Base-by-base conservation (phyloP, 495 filamentous ascomycete genomes). In the Polyplosphaeria fusca region DNA sequence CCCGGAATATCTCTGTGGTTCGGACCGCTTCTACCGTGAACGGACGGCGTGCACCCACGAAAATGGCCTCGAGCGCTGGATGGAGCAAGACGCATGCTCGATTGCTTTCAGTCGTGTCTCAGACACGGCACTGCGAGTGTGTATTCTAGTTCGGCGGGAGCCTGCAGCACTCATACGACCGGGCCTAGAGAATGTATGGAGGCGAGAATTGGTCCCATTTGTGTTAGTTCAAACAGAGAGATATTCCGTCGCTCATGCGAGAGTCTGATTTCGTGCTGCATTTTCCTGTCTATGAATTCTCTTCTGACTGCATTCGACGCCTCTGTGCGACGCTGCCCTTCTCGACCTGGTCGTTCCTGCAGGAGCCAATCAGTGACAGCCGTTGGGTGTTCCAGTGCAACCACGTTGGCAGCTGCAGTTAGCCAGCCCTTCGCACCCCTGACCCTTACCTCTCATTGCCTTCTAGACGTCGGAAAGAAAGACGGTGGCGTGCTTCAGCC, bases 301-400 rank as follows among this genome's bases (percentile, higher is more conserved):
- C n/a, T n/a, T n/a, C n/a, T n/a, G n/a, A n/a, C n/a, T n/a, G n/a
- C n/a, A n/a, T n/a, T n/a, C n/a, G n/a, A n/a, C n/a, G n/a, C n/a
- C n/a, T n/a, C n/a, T n/a, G n/a, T n/a, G n/a, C n/a, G n/a, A n/a
- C n/a, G n/a, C n/a, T n/a, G n/a, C n/a, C n/a, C n/a, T n/a, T n/a
- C n/a, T n/a, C n/a, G n/a, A n/a, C n/a, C n/a, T n/a, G n/a, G n/a
- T n/a, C n/a, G n/a, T n/a, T n/a, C n/a, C n/a, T n/a, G n/a, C n/a
- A n/a, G n/a, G n/a, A n/a, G 13, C 55, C 55, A 58, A 51, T 58
- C 54, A 58, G 11, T 58, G 39, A 39, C 47, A 52, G 47, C 47
- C 47, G 47, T 52, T 58, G 45, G 22, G 7, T 37, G 35, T 40
- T 11, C 5, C 22, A 4, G 14, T 43, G 54, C 35, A 32, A 24